Conservation (phyloP, 2,329 filamentous ascomycete species). For the Hypoxylon sp. region DNA sequence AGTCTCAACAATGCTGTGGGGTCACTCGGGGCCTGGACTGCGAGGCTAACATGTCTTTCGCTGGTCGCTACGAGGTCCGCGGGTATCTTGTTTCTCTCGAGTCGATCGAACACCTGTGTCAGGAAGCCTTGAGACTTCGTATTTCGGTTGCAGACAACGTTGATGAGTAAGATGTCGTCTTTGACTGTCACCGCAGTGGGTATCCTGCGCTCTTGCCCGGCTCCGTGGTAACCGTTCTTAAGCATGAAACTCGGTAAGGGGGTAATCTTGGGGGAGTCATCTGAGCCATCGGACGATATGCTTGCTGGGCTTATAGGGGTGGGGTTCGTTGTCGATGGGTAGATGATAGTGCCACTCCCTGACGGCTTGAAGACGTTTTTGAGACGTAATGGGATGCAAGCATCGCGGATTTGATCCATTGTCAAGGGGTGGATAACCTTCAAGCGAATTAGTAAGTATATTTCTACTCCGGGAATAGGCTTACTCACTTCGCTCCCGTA, state of each 20-base stretch:
- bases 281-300: slow-evolving; percentile 20
- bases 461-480: not conserved
- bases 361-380: slow-evolving; percentile 78
- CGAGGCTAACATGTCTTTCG: slow-evolving; percentile 53
- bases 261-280: slow-evolving; percentile 23
- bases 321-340: slow-evolving; percentile 60
- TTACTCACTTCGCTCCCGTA: slow-evolving; percentile 69
- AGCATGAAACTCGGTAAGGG: slow-evolving; percentile 52
- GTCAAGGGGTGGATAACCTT: slow-evolving; percentile 85
- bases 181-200: slow-evolving; percentile 54
- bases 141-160: slow-evolving; percentile 53
- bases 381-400: slow-evolving; percentile 73
- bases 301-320: slow-evolving; percentile 35
- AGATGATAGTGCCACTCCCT: slow-evolving; percentile 73
- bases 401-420: slow-evolving; percentile 81
- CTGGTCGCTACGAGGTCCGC: slow-evolving; percentile 53
- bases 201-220: slow-evolving; percentile 49
- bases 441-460: slow-evolving; percentile 28
- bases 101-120: slow-evolving; percentile 51
- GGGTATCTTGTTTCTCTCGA: slow-evolving; percentile 51
- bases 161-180: slow-evolving; percentile 51
- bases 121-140: slow-evolving; percentile 53
- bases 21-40: slow-evolving; percentile 49
- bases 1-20: slow-evolving; percentile 45
- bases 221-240: slow-evolving; percentile 52